Base-by-base conservation (phyloP, 257 asterid species). In the Scutellaria minor region DNA sequence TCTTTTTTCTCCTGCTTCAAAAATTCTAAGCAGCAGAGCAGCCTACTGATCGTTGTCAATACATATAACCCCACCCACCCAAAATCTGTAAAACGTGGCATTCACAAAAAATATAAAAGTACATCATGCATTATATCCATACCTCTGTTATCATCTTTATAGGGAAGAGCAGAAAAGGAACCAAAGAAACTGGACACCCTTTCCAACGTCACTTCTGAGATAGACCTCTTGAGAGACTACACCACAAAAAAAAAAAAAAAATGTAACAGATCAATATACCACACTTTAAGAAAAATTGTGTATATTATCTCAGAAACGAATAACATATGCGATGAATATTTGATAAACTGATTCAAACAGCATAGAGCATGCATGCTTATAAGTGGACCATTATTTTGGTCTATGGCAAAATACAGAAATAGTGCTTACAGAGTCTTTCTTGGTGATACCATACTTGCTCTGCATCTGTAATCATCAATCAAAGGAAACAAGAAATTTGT, bases 391-490 rank as follows among this genome's bases (percentile, higher is more conserved):
- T 48, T 13, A 24, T 15, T 35, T 56, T 61, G 57, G 35, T 37
- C 31, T 41, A 65, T 31, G 37, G 37, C 37, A 31, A 31, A 31
- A 3, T n/a, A 35, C 7, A 14, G 54, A 62, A 67, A 73, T 64
- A 27, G 59, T 61, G 76, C 97, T 75, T 87, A 94, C 99, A 15
- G 88, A 40, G 61, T 84, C 88, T 75, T 80, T 89, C 83, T 82
- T 91, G 78, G 85, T 46, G 79, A 72, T 77, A 37, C 96, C 94
- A 66, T 94, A 89, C 87, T 91, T 94, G 93, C 93, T 81, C 82
- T 89, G 97, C 80, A 92, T 79, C 99, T 94, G 93, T 14, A 47
- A 73, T 15, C 66, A 69, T 66, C 14, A 50, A 70, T 31, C 79
- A 53, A 41, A 64, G 48, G 59, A 71, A 58, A 54, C 15, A 72